Evolutionary conservation across 805 yeast genomes (phyloP).

Genomic region (Priceomyces medius): DNA sequence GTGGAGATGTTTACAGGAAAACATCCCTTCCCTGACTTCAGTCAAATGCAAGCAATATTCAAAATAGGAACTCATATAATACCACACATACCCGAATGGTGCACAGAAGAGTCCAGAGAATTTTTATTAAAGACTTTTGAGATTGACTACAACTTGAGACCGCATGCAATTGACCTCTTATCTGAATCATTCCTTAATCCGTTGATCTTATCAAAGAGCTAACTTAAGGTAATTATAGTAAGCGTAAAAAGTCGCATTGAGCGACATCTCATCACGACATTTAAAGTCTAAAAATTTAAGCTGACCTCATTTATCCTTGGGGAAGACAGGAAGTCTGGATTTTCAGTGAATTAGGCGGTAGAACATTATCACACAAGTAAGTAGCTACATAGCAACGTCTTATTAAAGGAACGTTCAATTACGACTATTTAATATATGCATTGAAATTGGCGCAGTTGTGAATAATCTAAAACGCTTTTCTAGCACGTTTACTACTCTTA

Average conservation of each 20-base stretch:
- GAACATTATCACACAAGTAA: too few relatives aligned
- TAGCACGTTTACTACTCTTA: neutral
- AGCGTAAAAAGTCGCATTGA: neutral
- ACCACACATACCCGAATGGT: slow-evolving; percentile 79
- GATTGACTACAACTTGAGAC: slow-evolving; percentile 69
- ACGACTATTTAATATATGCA: neutral
- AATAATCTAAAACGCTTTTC: neutral
- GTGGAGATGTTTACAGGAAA: slow-evolving; percentile 95
- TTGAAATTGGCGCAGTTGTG: neutral
- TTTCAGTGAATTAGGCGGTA: too few relatives aligned
- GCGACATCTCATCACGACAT: neutral
- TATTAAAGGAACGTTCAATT: too few relatives aligned
- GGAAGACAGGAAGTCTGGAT: too few relatives aligned
- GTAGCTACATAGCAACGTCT: too few relatives aligned
- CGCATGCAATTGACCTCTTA: slow-evolving; percentile 68
- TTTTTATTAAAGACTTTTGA: slow-evolving; percentile 71
- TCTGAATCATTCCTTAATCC: slow-evolving; percentile 60
- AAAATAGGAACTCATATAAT: slow-evolving; percentile 80
- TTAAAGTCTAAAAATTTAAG: neutral
- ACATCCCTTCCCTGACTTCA: slow-evolving; percentile 93
- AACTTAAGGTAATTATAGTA: neutral
- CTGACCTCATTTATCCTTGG: slow-evolving; percentile 10
- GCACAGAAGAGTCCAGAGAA: slow-evolving; percentile 64
- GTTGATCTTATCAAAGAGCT: slow-evolving; percentile 41
- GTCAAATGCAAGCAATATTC: slow-evolving; percentile 97